Percentiles rank a stretch among this genome's conserved stretches.
Conservation (phyloP, 768 basidiomycete species). For the Pleurotus cornucopiae region DNA sequence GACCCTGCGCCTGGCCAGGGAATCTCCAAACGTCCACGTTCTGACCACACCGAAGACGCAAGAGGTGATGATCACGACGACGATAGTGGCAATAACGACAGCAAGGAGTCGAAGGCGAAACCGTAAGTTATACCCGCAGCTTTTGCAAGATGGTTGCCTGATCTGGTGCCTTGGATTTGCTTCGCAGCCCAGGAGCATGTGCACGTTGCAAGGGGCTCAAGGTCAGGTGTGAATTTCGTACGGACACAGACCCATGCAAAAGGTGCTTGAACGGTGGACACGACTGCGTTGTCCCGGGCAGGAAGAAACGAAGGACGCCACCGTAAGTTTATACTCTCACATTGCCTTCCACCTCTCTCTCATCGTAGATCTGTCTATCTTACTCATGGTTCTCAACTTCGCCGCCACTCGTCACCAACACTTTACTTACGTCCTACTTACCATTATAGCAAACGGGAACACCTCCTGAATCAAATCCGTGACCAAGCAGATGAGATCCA, state of each 20-base stretch:
- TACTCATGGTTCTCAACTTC: not conserved
- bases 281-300: conserved; percentile 79
- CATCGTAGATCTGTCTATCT: not conserved
- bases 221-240: conserved; percentile 70
- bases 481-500: conserved; percentile 71
- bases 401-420: not conserved
- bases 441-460: conserved; percentile 65
- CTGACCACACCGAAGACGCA: conserved; percentile 22
- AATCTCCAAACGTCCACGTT: conserved; percentile 34
- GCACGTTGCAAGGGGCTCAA: conserved; percentile 62
- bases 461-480: conserved; percentile 72
- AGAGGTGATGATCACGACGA: conserved; percentile 33
- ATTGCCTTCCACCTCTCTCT: not conserved
- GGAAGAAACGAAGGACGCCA: conserved; percentile 74
- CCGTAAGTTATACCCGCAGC: conserved; percentile 27
- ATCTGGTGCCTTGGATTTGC: conserved; percentile 9
- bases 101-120: conserved; percentile 37
- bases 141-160: conserved; percentile 1
- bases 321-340: conserved; percentile 46
- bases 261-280: conserved; percentile 68
- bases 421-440: conserved; percentile 9
- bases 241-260: conserved; percentile 70
- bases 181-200: conserved; percentile 54
- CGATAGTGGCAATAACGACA: conserved; percentile 26
- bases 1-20: conserved; percentile 13